Conservation (phyloP, 305 asterid species). For the Fraxinus albicans region DNA sequence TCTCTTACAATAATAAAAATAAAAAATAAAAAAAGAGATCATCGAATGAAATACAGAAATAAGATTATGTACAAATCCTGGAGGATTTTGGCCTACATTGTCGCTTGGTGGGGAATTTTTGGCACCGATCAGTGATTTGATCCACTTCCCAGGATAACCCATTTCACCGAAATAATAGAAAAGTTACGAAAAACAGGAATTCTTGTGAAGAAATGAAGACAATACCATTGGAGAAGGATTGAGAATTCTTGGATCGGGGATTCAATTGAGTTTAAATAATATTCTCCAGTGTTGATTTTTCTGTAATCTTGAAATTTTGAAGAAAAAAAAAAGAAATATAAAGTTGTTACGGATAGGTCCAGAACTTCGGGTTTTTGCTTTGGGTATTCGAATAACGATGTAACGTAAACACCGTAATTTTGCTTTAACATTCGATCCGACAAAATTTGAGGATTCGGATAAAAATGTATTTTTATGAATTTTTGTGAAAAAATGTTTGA, state of each 20-base stretch:
- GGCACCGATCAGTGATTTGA: conserved; percentile 62
- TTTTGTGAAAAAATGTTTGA: too few relatives aligned
- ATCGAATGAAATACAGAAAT: background rate
- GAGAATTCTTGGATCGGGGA: background rate
- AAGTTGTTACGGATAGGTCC: background rate
- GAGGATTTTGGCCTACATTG: conserved; percentile 37
- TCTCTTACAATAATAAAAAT: conserved; percentile 36
- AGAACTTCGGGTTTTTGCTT: background rate
- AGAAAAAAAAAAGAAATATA: background rate
- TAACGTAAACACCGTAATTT: background rate
- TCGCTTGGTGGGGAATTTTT: conserved; percentile 49
- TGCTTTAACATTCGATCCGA: background rate
- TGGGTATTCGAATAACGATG: background rate
- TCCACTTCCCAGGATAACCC: conserved; percentile 95
- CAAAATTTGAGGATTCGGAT: too few relatives aligned
- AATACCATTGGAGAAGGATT: background rate
- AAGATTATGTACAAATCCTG: background rate
- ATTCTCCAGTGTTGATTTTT: background rate
- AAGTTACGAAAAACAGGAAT: background rate
- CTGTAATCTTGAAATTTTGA: background rate
- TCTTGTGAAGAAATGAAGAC: background rate
- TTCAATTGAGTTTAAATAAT: background rate
- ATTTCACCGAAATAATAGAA: conserved; percentile 22
- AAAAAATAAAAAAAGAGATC: background rate
- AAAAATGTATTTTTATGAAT: too few relatives aligned